These are phyloP conservation scores for Silybum marianum DNA, from an alignment of 129 eudicot species.

Conservation along the genomic window DNA sequence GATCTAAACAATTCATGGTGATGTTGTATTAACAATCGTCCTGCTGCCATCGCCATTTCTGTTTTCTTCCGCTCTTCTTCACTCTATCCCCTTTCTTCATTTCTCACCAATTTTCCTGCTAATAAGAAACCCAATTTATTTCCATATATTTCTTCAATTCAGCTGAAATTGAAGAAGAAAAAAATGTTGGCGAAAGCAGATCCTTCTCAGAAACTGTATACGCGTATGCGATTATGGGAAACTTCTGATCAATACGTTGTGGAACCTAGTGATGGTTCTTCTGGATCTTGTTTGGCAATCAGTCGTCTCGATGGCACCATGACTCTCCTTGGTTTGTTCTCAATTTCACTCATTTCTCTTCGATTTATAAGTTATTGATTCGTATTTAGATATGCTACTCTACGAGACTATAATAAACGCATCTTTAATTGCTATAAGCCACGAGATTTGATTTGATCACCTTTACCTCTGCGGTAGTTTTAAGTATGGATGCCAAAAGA, in stretches of 20 bases:
- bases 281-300: constrained; percentile 64
- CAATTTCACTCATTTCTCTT: not conserved
- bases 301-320: constrained; percentile 77
- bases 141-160: not conserved
- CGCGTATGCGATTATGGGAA: constrained; percentile 89
- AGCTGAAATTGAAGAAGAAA: not conserved
- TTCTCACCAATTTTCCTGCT: constrained; percentile 1
- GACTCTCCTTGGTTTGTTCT: constrained; percentile 53
- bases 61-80: not conserved
- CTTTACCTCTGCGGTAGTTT: not conserved
- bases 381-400: not conserved
- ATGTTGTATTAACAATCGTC: constrained; percentile 5
- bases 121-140: not conserved
- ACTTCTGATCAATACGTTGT: constrained; percentile 71
- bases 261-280: constrained; percentile 84
- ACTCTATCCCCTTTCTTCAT: constrained; percentile 8
- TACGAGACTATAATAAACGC: not conserved
- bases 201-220: constrained; percentile 64
- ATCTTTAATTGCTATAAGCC: constrained; percentile 2
- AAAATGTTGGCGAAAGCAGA: constrained; percentile 65
- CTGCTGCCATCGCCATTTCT: constrained; percentile 10
- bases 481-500: not conserved
- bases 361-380: not conserved
- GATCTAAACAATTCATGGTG: constrained; percentile 5
- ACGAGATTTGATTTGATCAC: constrained; percentile 7